phyloP scores from a whole-genome alignment of 352 stramenopile genomes.

The Stramenopiles sp. region DNA sequence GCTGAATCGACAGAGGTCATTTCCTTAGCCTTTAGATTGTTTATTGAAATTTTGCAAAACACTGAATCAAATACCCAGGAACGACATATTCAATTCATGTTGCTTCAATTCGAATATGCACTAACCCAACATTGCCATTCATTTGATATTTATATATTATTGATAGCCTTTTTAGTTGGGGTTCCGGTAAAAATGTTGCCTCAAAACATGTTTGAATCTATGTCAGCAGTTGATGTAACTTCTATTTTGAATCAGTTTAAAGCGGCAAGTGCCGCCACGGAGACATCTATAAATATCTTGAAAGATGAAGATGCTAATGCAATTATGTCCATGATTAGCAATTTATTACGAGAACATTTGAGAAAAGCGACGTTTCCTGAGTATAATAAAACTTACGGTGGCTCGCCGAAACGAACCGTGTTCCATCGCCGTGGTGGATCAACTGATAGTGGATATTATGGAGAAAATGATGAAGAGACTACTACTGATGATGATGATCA shows the following conservation, averaged over 20 bases:
- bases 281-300: neutral
- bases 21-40: neutral
- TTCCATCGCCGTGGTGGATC: neutral
- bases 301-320: neutral
- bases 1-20: neutral
- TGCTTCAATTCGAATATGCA: neutral
- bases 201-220: neutral
- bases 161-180: neutral
- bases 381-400: neutral
- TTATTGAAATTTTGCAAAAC: neutral
- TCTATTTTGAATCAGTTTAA: neutral
- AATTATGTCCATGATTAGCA: neutral
- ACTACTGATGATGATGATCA: neutral
- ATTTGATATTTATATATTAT: neutral
- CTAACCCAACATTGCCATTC: neutral
- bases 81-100: neutral
- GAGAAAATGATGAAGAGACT: neutral
- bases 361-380: neutral
- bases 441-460: neutral
- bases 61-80: neutral
- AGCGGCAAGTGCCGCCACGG: neutral
- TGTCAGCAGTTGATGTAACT: neutral
- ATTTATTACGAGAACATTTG: neutral
- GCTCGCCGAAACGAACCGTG: neutral
- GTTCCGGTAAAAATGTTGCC: neutral